Evolutionary conservation across 2,329 filamentous ascomycete species (phyloP).

Genomic region (Cyphellophora attinorum): DNA sequence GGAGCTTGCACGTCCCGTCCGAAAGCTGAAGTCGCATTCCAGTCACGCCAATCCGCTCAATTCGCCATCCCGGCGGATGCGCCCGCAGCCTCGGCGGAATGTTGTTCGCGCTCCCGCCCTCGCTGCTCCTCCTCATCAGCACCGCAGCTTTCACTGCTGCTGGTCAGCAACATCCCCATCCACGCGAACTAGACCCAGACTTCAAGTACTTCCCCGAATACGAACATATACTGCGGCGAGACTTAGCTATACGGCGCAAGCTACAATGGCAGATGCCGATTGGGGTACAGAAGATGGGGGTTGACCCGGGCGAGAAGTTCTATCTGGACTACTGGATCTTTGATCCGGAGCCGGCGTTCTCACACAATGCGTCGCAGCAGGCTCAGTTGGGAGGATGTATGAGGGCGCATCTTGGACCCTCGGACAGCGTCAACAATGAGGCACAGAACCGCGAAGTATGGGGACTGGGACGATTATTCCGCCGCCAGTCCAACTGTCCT

Average conservation of each 20-base stretch:
- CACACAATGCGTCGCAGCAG: too few relatives aligned
- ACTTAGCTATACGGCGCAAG: conserved; percentile 23
- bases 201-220: conserved; percentile 20
- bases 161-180: conserved; percentile 2
- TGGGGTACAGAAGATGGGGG: conserved; percentile 33
- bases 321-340: conserved; percentile 37
- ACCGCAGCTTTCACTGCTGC: background rate
- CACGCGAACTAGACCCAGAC: conserved; percentile 16
- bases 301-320: conserved; percentile 39
- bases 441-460: too few relatives aligned
- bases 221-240: conserved; percentile 15
- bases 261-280: conserved; percentile 19
- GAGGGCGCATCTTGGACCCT: too few relatives aligned
- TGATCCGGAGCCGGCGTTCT: conserved; percentile 10
- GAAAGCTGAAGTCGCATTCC: too few relatives aligned
- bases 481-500: conserved; percentile 48
- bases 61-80: background rate
- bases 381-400: too few relatives aligned
- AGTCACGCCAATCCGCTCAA: too few relatives aligned
- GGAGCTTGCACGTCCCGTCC: too few relatives aligned
- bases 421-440: too few relatives aligned
- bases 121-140: background rate
- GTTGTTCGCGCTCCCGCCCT: background rate
- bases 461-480: conserved; percentile 9
- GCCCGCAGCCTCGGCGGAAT: background rate